Base-by-base conservation (phyloP, 768 basidiomycete genomes). In the Stropharia rugosoannulata region DNA sequence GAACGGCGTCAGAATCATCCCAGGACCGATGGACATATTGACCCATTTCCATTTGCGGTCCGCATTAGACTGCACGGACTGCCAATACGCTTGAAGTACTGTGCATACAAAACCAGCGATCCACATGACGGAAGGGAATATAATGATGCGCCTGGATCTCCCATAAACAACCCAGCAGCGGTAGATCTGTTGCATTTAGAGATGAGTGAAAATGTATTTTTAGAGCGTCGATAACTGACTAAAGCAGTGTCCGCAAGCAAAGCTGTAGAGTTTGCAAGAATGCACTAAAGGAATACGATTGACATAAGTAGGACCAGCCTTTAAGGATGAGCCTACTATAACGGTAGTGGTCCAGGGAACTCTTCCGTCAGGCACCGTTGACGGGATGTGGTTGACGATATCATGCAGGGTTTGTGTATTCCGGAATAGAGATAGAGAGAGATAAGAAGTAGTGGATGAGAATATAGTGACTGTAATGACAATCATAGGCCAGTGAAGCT, bases 401-500 rank as follows among this genome's bases (percentile, higher is more conserved):
- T 51, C 25, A 16, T 35, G 56, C 12, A 47, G 50, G 1, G n/a
- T 41, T 45, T 41, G 29, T 19, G 41, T 52, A 22, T 39, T 48
- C 48, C 37, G 45, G 45, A 13, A 53, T 1, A 27, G 10, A 25
- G 2, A 9, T 25, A 35, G 51, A 27, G 44, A 22, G 32, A 13
- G 44, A 16, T 49, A 59, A 4, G 58, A 48, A 9, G 47, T 51
- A n/a, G 44, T 44, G 18, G 55, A 22, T n/a, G 49, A 25, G 18
- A 52, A 62, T 12, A 59, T 51, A 9, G 49, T 10, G 7, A 55
- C 12, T 3, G 56, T 57, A 4, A 49, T 41, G 18, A 38, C 18
- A 6, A 62, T 27, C 53, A 57, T 57, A 1, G 56, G 38, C 61
- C 61, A 57, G n/a, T 55, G 43, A 6, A 54, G 50, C 39, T 29